A percentile compares a stretch with the other conserved stretches of the same genome.
phyloP scores from a whole-genome alignment of 148 eudicot species.

The Arbutus unedo region DNA sequence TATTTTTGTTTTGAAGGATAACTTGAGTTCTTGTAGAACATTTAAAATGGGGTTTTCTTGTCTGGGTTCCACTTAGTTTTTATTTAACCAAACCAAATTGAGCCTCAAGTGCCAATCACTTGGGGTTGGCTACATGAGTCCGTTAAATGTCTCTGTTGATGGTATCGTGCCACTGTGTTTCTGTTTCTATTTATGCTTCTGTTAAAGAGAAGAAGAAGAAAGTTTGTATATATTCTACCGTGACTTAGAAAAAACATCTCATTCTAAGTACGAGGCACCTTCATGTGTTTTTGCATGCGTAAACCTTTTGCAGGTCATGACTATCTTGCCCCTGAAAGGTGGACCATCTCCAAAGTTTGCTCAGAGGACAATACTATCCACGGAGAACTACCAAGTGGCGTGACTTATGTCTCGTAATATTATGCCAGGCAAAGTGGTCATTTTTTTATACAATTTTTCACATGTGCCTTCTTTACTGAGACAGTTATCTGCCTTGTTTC shows the following conservation, averaged over 20 bases:
- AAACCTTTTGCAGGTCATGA: slow-evolving; percentile 52
- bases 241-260: background rate
- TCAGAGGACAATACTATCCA: slow-evolving; percentile 59
- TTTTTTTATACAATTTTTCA: background rate
- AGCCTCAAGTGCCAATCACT: too few species aligned
- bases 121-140: too few species aligned
- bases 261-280: background rate
- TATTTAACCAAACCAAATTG: too few species aligned
- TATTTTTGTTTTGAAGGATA: background rate
- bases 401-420: slow-evolving; percentile 20
- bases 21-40: background rate
- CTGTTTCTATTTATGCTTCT: background rate
- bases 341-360: slow-evolving; percentile 76
- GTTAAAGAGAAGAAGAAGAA: background rate
- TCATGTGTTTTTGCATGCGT: background rate
- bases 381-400: slow-evolving; percentile 85
- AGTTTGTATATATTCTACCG: background rate
- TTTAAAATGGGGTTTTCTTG: background rate
- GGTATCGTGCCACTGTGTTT: too few species aligned
- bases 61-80: background rate
- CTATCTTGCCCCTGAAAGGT: slow-evolving; percentile 70
- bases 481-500: background rate
- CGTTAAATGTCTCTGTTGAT: too few species aligned
- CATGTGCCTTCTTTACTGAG: background rate
- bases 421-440: background rate